These are phyloP conservation scores for Cadophora sp. DNA, from an alignment of 2,329 filamentous ascomycete species.

Conservation along the genomic window DNA sequence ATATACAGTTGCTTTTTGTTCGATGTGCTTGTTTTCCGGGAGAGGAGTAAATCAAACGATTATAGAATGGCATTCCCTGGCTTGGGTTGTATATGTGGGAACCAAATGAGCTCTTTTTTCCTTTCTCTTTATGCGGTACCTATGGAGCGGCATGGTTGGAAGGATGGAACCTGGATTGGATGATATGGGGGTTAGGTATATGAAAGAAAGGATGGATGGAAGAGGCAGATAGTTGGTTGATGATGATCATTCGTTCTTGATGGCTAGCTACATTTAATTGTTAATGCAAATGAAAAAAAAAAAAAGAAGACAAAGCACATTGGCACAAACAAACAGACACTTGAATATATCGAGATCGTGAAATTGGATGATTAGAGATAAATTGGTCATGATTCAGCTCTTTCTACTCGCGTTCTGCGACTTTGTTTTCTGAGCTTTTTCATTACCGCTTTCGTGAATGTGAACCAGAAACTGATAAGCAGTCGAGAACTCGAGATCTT, in stretches of 20 bases:
- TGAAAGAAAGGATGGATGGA: not conserved
- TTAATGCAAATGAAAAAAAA: conserved; percentile 6
- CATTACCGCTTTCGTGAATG: too few relatives aligned
- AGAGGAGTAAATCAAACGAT: conserved; percentile 7
- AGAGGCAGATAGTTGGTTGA: not conserved
- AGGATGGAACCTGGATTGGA: conserved; percentile 1
- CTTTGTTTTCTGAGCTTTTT: too few relatives aligned
- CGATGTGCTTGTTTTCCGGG: not conserved
- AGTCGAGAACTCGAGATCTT: too few relatives aligned
- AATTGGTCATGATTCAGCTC: too few relatives aligned
- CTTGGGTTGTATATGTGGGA: not conserved
- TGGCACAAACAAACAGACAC: not conserved
- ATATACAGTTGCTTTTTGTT: not conserved
- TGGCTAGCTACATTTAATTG: conserved; percentile 7
- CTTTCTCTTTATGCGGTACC: not conserved
- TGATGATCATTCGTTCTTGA: conserved; percentile 5
- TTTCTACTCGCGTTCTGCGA: too few relatives aligned
- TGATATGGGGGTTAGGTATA: not conserved
- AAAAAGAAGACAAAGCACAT: not conserved
- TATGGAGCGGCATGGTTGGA: not conserved
- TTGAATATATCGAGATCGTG: not conserved
- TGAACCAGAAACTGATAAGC: too few relatives aligned
- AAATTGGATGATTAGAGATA: too few relatives aligned
- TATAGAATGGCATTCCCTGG: conserved; percentile 13
- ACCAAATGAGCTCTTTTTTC: not conserved